Conservation (phyloP, 805 yeast species). For the Groenewaldozyma tartarivorans region DNA sequence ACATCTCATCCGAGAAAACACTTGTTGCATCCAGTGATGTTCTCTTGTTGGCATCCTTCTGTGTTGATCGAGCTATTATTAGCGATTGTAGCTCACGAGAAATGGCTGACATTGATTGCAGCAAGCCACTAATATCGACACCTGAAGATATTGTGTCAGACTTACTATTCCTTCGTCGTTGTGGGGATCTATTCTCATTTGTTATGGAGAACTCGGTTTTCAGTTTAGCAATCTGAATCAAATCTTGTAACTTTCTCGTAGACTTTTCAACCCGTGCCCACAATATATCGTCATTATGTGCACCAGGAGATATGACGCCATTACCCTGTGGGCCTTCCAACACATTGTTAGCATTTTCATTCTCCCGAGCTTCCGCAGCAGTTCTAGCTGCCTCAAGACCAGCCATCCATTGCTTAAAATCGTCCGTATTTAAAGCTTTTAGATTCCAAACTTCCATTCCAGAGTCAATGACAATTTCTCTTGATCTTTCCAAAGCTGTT, state of each 20-base stretch:
- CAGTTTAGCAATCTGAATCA: not conserved
- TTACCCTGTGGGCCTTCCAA: too few relatives aligned
- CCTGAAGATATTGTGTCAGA: too few relatives aligned
- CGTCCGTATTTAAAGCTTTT: conserved; percentile 53
- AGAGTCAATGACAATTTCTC: conserved; percentile 75
- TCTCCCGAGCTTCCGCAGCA: not conserved
- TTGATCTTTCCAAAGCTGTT: conserved; percentile 58
- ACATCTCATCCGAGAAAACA: conserved; percentile 14
- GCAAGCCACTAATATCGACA: too few relatives aligned
- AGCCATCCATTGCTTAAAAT: conserved; percentile 74
- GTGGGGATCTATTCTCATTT: too few relatives aligned
- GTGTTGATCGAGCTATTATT: too few relatives aligned
- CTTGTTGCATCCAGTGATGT: conserved; percentile 13
- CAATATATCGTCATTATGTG: too few relatives aligned
- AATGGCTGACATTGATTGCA: too few relatives aligned
- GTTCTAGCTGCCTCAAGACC: conserved; percentile 49
- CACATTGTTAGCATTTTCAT: not conserved
- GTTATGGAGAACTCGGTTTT: not conserved
- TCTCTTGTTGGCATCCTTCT: too few relatives aligned
- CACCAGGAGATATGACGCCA: too few relatives aligned
- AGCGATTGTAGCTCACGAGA: too few relatives aligned
- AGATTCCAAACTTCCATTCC: conserved; percentile 93
- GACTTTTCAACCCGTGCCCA: not conserved
- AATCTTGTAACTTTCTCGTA: not conserved
- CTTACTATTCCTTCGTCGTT: too few relatives aligned